phyloP scores from a whole-genome alignment of 352 stramenopile species.

The Phytophthora brassicae region DNA sequence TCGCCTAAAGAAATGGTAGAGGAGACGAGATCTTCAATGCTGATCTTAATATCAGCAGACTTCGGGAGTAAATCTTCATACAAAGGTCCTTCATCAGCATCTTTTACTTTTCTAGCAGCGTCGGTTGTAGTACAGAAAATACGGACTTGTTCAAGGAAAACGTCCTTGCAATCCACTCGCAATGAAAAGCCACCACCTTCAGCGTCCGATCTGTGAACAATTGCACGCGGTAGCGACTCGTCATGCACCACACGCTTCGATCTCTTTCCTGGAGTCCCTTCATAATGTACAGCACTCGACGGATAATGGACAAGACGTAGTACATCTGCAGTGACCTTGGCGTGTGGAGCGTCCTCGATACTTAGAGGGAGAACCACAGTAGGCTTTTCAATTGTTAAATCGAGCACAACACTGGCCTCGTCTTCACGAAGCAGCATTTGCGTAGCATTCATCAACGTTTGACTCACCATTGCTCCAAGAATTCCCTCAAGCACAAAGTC shows the following conservation, averaged over 20 bases:
- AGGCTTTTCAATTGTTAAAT: constrained; percentile 58
- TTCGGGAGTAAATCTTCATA: constrained; percentile 44
- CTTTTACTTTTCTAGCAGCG: constrained; percentile 9
- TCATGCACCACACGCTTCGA: constrained; percentile 35
- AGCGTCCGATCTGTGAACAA: constrained; percentile 10
- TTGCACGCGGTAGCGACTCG: constrained; percentile 16
- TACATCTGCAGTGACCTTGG: constrained; percentile 56
- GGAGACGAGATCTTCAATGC: constrained; percentile 71
- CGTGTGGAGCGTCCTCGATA: constrained; percentile 53
- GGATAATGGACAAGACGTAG: constrained; percentile 67
- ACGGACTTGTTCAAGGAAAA: constrained; percentile 55
- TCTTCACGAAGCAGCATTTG: constrained; percentile 71
- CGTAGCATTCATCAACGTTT: constrained; percentile 71
- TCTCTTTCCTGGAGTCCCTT: constrained; percentile 34
- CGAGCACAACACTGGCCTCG: constrained; percentile 52
- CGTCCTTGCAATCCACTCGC: constrained; percentile 43
- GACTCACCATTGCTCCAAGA: constrained; percentile 65
- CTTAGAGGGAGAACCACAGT: constrained; percentile 68
- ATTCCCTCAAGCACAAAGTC: constrained; percentile 86
- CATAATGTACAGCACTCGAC: constrained; percentile 54
- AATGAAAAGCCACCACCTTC: constrained; percentile 25
- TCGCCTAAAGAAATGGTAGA: constrained; percentile 42
- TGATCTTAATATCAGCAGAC: constrained; percentile 54
- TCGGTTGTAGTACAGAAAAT: constrained; percentile 39
- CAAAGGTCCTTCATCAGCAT: constrained; percentile 2